Evolutionary conservation across 2,329 filamentous ascomycete species (phyloP).

Genomic region (Paraconiothyrium brasiliense): DNA sequence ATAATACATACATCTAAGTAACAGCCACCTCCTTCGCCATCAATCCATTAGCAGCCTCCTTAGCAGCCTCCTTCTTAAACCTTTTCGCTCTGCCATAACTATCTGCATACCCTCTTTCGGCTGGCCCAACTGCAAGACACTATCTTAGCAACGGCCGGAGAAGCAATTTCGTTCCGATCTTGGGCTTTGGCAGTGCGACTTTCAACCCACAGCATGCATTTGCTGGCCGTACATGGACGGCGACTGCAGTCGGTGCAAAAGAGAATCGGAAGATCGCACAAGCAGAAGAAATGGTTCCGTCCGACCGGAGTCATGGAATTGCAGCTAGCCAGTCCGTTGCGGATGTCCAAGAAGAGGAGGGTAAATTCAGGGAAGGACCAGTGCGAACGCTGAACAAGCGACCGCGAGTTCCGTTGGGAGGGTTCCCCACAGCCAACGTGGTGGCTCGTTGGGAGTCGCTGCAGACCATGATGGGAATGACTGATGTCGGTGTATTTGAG

Average conservation of each 20-base stretch:
- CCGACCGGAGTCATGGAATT: background rate
- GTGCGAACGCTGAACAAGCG: slow-evolving; percentile 18
- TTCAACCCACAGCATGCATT: slow-evolving; percentile 29
- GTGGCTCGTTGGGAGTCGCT: slow-evolving; percentile 37
- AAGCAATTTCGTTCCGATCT: slow-evolving; percentile 36
- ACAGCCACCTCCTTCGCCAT: slow-evolving; percentile 28
- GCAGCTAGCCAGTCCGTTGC: background rate
- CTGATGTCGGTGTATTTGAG: slow-evolving; percentile 47
- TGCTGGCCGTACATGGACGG: slow-evolving; percentile 27
- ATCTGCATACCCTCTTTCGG: slow-evolving; percentile 50
- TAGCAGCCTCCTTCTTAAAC: slow-evolving; percentile 50
- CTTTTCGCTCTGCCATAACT: slow-evolving; percentile 56
- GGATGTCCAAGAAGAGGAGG: background rate
- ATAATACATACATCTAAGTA: slow-evolving; percentile 17
- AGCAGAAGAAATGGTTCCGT: slow-evolving; percentile 10
- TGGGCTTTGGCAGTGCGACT: slow-evolving; percentile 36
- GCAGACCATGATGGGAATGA: slow-evolving; percentile 48
- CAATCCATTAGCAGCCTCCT: slow-evolving; percentile 23
- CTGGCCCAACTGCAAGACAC: slow-evolving; percentile 14
- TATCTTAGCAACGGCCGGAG: slow-evolving; percentile 21
- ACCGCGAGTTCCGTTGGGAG: slow-evolving; percentile 9
- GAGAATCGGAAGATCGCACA: slow-evolving; percentile 31
- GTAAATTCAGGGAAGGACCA: background rate
- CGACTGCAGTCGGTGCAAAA: slow-evolving; percentile 25
- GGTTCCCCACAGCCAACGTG: slow-evolving; percentile 26